phyloP scores from a whole-genome alignment of 306 rosid genomes.

The Sesbania bispinosa region DNA sequence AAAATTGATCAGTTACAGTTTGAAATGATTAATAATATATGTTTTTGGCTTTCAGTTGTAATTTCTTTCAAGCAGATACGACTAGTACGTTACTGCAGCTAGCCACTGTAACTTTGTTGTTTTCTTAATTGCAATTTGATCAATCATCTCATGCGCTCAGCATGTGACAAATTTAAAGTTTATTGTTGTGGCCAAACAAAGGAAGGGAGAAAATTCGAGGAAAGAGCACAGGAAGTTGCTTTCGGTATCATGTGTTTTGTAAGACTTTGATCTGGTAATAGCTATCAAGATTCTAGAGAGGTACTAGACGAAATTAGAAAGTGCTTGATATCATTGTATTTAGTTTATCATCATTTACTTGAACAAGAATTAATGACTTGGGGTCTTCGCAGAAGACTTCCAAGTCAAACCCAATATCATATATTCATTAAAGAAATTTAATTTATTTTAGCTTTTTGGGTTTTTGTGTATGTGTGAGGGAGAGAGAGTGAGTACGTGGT shows the following conservation, averaged over 20 bases:
- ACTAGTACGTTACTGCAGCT: not conserved
- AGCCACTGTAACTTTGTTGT: not conserved
- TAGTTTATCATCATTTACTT: not conserved
- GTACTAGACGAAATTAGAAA: not conserved
- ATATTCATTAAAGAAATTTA: not conserved
- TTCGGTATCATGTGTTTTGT: not conserved
- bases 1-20: not conserved
- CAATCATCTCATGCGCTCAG: not conserved
- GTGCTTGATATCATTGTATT: not conserved
- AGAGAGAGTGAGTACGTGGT: not conserved
- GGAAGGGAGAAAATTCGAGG: conserved; percentile 39
- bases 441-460: not conserved
- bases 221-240: conserved; percentile 22
- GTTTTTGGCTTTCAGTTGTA: not conserved
- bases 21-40: not conserved
- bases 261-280: conserved; percentile 35
- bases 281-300: not conserved
- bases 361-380: not conserved
- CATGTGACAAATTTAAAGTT: conserved; percentile 17
- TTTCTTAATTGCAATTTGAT: not conserved
- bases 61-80: not conserved
- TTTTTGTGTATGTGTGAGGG: too few species aligned
- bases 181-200: not conserved
- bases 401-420: conserved; percentile 35
- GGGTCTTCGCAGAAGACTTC: conserved; percentile 37